These are phyloP conservation scores for Beauveria pseudobassiana DNA, from an alignment of 2,329 filamentous ascomycete species.

Conservation along the genomic window DNA sequence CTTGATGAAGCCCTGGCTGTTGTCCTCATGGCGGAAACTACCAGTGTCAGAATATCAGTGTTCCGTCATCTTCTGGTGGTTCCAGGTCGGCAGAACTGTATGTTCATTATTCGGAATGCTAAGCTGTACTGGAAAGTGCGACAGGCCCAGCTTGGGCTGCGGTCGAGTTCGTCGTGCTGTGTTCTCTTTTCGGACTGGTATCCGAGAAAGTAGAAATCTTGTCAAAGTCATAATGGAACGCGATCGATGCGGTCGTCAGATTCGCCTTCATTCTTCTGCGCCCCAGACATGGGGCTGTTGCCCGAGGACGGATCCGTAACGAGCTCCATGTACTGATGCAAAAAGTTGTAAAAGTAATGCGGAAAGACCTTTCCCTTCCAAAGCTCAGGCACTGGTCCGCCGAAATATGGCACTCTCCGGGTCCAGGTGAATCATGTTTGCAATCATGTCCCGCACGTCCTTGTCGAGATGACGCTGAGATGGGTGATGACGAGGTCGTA, in stretches of 20 bases:
- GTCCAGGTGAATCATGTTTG: conserved; percentile 93
- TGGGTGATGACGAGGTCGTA: conserved; percentile 81
- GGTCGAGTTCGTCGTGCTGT: conserved; percentile 19
- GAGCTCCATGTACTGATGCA: conserved; percentile 95
- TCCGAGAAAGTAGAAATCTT: conserved; percentile 95
- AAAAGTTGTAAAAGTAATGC: conserved; percentile 92
- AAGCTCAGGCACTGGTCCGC: conserved; percentile 89
- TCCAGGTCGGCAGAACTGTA: conserved; percentile 53
- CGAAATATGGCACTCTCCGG: conserved; percentile 87
- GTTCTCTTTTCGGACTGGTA: conserved; percentile 49
- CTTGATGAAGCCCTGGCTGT: conserved; percentile 84
- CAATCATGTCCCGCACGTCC: conserved; percentile 79
- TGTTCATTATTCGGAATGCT: conserved; percentile 83
- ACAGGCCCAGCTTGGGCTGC: conserved; percentile 41
- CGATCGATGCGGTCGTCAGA: conserved; percentile 91
- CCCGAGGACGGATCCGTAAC: conserved; percentile 87
- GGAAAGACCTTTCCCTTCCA: conserved; percentile 92
- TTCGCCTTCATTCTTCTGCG: conserved; percentile 66
- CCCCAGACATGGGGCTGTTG: conserved; percentile 60
- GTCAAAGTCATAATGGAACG: conserved; percentile 92
- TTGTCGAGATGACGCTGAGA: conserved; percentile 77
- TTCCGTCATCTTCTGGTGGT: conserved; percentile 73
- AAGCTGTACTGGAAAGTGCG: conserved; percentile 71
- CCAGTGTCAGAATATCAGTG: conserved; percentile 84
- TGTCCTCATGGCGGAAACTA: conserved; percentile 82